These are phyloP conservation scores for Alopecurus myosuroides DNA, from an alignment of 176 grass and related monocot species.

Conservation along the genomic window DNA sequence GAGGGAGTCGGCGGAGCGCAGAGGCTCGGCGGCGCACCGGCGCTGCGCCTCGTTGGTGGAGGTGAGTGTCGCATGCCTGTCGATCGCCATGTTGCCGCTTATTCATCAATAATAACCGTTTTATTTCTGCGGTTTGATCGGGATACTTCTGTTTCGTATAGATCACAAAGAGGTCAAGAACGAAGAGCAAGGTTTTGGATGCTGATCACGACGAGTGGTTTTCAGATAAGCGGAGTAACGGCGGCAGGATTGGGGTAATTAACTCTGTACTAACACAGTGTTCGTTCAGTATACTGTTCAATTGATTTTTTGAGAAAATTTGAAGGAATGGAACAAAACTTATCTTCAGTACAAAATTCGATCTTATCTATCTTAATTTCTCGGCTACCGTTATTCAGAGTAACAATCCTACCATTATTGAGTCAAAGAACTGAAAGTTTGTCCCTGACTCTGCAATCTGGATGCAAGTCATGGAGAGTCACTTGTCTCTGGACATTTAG, in stretches of 20 bases:
- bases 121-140: background rate
- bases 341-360: no score
- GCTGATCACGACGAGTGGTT: conserved; percentile 20
- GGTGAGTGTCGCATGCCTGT: background rate
- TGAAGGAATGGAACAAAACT: no score
- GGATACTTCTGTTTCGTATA: background rate
- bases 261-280: background rate
- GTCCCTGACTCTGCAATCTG: no score
- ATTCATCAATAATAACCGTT: background rate
- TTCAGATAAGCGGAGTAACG: conserved; percentile 19
- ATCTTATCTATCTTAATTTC: no score
- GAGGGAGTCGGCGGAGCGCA: background rate
- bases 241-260: conserved; percentile 35
- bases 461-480: no score
- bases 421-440: no score
- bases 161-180: conserved; percentile 29
- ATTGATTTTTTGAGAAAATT: background rate
- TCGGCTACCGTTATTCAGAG: no score
- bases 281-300: background rate
- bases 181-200: conserved; percentile 19
- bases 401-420: no score
- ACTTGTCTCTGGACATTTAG: background rate
- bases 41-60: conserved; percentile 38
- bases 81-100: background rate
- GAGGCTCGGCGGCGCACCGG: conserved; percentile 21